phyloP scores from a whole-genome alignment of 768 basidiomycete genomes.

The Suillus occidentalis region DNA sequence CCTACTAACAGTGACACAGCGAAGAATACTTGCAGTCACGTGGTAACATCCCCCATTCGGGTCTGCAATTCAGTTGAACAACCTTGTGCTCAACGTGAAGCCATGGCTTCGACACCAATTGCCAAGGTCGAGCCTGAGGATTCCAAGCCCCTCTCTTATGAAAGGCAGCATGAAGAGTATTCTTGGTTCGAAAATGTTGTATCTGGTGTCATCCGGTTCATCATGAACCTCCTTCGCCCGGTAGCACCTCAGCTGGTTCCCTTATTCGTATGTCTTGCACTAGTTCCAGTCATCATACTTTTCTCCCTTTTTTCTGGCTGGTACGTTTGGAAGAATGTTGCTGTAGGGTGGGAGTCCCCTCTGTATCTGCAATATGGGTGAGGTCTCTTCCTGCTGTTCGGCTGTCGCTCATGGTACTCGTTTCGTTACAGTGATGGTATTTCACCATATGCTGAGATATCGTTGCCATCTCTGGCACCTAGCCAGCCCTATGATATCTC shows the following conservation, averaged over 20 bases:
- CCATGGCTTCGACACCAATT: conserved; percentile 4
- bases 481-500: conserved; percentile 77
- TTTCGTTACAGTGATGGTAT: conserved; percentile 52
- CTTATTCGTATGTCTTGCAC: conserved; percentile 54
- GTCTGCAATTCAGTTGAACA: background rate
- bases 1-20: no score
- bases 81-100: background rate
- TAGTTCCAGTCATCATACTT: conserved; percentile 61
- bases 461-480: conserved; percentile 51
- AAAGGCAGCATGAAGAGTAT: background rate
- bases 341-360: conserved; percentile 68
- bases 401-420: background rate
- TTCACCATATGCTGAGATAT: conserved; percentile 60
- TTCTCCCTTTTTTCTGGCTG: conserved; percentile 69
- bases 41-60: background rate
- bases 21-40: background rate
- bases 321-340: conserved; percentile 71
- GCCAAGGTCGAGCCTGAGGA: conserved; percentile 7
- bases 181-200: background rate
- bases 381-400: conserved; percentile 20
- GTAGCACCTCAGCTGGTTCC: conserved; percentile 68
- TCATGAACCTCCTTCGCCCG: conserved; percentile 43
- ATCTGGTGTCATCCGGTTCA: conserved; percentile 22
- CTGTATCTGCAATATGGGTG: conserved; percentile 83
- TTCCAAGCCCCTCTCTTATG: background rate